phyloP scores from a whole-genome alignment of 192 early-diverging fungal species.

The Phlyctochytrium bullatum region DNA sequence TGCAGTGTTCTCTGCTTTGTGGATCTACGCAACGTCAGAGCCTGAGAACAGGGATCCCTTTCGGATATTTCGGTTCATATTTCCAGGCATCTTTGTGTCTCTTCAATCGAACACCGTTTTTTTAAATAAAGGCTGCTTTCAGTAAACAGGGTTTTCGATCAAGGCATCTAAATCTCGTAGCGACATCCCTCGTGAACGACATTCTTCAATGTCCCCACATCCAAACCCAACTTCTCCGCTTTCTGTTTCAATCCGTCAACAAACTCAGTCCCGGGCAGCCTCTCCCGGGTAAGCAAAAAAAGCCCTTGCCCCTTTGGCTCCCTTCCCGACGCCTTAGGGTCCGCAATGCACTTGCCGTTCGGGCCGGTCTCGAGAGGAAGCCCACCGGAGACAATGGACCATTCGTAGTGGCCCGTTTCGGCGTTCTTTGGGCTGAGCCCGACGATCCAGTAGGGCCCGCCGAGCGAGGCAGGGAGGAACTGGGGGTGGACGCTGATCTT shows the following conservation, averaged over 20 bases:
- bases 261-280: neutral
- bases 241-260: neutral
- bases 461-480: neutral
- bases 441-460: neutral
- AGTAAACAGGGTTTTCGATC: too few relatives aligned
- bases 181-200: neutral
- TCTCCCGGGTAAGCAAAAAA: neutral
- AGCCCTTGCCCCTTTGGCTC: neutral
- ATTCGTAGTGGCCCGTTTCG: neutral
- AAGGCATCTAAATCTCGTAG: neutral
- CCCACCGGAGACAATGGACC: neutral
- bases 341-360: neutral
- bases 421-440: neutral
- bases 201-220: neutral
- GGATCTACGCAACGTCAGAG: too few relatives aligned
- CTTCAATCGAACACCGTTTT: too few relatives aligned
- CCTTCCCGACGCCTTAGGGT: neutral
- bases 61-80: too few relatives aligned
- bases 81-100: too few relatives aligned
- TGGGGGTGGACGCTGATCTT: neutral
- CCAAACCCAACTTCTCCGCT: neutral
- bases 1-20: too few relatives aligned
- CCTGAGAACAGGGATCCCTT: too few relatives aligned
- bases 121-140: too few relatives aligned
- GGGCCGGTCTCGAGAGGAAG: neutral